Evolutionary conservation across 2,329 filamentous ascomycete genomes (phyloP), one percentile per base, ranked within the genome.

Genomic region (Cladorrhinum sp.): DNA sequence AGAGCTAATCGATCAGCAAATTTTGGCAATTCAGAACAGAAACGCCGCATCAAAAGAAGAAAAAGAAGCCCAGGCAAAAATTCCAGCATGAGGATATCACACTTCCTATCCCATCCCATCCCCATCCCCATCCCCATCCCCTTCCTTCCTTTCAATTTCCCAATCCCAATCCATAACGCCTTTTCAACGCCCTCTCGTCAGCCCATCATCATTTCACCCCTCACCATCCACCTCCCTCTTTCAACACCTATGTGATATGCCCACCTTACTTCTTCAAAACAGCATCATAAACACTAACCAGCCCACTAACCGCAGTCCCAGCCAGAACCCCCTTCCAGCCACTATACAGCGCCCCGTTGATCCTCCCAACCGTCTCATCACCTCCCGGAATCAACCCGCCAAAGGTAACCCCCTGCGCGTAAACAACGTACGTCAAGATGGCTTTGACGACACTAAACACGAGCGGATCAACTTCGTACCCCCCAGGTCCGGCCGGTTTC

Each of bases 371-470:
- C 6, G 85, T 84, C 16, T 78, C 75, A 25, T 81, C 77, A 60
- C 84, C 80, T 12, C 25, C 25, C 4, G 25, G 25, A 60, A 91
- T 78, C 57, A 86, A 78, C 29, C 88, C 88, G 52, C 83, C 79
- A 59, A 88, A 83, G 52, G 81, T 84, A 55, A 83, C 81, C 32
- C 84, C 85, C 72, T 88, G 85, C 9, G 82, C 85, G 72, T 93
- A 96, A 18, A 96, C 87, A 32, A 93, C 82, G 74, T 90, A 96
- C 7, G 90, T 87, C 61, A 93, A 75, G 58, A 98, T 73, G 0
- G 89, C 93, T 79, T 96, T 96, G 68, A 85, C 85, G 60, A 98
- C 87, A 78, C 93, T 96, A 77, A 96, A 99, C 22, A 88, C 90
- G 71, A 98, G 78, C 3, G 93, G 93, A 73, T 99, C 95, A 65